Evolutionary conservation across 1,139 yeast genomes (phyloP).

Genomic region (Debaryomyces sp.): DNA sequence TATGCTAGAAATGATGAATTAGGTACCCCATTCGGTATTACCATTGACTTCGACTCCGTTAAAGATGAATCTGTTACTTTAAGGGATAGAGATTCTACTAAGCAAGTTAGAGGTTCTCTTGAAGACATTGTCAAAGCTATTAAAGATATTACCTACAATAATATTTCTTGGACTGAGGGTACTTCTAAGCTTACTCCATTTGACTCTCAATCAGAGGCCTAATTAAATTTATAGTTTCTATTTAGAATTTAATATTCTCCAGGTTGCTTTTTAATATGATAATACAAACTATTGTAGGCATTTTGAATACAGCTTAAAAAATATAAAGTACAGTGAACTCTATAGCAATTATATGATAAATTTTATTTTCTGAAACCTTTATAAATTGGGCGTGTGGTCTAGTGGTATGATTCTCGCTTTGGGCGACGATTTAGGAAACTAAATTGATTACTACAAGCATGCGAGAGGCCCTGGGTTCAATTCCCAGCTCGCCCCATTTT

Average conservation of each 20-base stretch:
- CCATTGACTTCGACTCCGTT: slow-evolving; percentile 93
- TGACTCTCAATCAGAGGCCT: slow-evolving; percentile 46
- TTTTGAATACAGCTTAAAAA: too few species aligned
- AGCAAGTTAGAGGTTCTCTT: slow-evolving; percentile 92
- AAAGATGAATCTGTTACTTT: slow-evolving; percentile 90
- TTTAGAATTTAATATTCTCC: background rate
- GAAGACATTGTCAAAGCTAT: slow-evolving; percentile 80
- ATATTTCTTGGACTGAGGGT: slow-evolving; percentile 82
- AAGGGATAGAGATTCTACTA: slow-evolving; percentile 97
- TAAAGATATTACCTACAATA: slow-evolving; percentile 72
- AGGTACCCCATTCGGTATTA: slow-evolving; percentile 99
- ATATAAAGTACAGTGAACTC: background rate
- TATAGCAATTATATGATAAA: background rate
- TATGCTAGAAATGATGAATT: slow-evolving; percentile 98
- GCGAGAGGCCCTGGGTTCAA: slow-evolving; percentile 41
- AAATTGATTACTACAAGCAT: slow-evolving; percentile 20
- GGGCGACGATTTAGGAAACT: slow-evolving; percentile 21
- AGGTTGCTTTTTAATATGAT: background rate
- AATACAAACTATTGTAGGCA: background rate
- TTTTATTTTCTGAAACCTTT: background rate
- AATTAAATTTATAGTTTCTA: background rate
- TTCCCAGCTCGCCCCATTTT: slow-evolving; percentile 34
- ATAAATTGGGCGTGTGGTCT: slow-evolving; percentile 30
- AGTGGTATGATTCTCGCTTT: slow-evolving; percentile 39
- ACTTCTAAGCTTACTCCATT: slow-evolving; percentile 69